These are phyloP conservation scores for Fusarium mundagurra DNA, from an alignment of 2,329 filamentous ascomycete genomes.

Conservation along the genomic window DNA sequence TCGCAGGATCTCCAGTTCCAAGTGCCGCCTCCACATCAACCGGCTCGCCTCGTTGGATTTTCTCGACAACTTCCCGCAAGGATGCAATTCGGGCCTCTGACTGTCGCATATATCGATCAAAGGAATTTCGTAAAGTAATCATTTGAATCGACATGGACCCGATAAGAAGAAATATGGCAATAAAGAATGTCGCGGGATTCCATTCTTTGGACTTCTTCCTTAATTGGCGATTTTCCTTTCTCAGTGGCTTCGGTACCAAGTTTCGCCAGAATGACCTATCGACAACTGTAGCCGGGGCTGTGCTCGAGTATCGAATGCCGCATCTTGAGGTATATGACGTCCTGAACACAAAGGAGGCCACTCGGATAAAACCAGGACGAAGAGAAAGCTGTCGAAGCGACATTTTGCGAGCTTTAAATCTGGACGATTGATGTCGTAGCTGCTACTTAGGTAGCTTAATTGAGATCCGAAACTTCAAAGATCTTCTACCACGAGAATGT, in stretches of 20 bases:
- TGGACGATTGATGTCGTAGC: constrained; percentile 4
- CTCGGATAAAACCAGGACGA: constrained; percentile 3
- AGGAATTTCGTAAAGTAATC: constrained; percentile 81
- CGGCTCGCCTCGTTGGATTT: constrained; percentile 75
- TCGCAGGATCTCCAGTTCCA: constrained; percentile 78
- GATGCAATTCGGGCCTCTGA: constrained; percentile 82
- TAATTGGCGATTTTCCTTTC: constrained; percentile 53
- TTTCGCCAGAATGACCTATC: constrained; percentile 74
- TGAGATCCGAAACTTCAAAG: constrained; percentile 11
- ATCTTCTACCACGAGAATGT: constrained; percentile 32
- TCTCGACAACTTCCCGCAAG: constrained; percentile 78
- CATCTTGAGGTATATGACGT: not conserved
- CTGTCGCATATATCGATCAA: constrained; percentile 75
- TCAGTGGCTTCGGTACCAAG: constrained; percentile 74
- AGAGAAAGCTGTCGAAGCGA: constrained; percentile 16
- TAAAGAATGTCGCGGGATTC: constrained; percentile 86
- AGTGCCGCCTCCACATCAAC: constrained; percentile 87
- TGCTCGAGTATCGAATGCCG: constrained; percentile 48
- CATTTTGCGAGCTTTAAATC: constrained; percentile 22
- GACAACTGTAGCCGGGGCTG: constrained; percentile 59
- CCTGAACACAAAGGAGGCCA: not conserved
- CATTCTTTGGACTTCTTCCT: constrained; percentile 68
- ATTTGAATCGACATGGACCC: constrained; percentile 97
- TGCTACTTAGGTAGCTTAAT: not conserved
- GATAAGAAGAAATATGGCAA: constrained; percentile 84